Conservation (phyloP, 2,329 filamentous ascomycete species). For the Pseudocercospora eumusae region DNA sequence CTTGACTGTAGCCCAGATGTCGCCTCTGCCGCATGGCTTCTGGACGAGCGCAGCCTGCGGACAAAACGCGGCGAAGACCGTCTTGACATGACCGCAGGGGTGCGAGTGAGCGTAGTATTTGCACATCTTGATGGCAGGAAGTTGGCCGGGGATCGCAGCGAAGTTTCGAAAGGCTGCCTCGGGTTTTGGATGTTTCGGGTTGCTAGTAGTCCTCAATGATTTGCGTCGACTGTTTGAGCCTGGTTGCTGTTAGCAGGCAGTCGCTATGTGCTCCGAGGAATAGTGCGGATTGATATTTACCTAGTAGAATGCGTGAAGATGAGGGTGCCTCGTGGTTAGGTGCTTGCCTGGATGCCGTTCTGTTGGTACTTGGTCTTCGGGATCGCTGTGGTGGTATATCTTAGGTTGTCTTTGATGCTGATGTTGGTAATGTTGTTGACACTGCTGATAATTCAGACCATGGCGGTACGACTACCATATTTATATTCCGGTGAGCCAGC, state of each 20-base stretch:
- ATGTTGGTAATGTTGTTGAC: constrained; percentile 1
- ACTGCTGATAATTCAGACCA: constrained; percentile 2
- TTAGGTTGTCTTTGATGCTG: not conserved
- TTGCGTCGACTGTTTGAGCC: not conserved
- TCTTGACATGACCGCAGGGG: constrained; percentile 49
- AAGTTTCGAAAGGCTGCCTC: not conserved
- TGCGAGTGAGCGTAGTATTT: constrained; percentile 52
- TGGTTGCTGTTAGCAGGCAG: not conserved
- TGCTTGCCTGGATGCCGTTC: not conserved
- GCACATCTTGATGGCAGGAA: constrained; percentile 43
- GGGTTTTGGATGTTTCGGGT: not conserved
- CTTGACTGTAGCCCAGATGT: constrained; percentile 43
- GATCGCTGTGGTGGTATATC: not conserved
- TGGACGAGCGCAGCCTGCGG: constrained; percentile 38
- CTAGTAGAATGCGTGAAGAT: not conserved
- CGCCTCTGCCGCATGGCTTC: constrained; percentile 36
- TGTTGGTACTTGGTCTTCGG: not conserved
- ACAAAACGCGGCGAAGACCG: constrained; percentile 42
- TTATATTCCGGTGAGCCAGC: constrained; percentile 13
- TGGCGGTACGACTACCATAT: constrained; percentile 9
- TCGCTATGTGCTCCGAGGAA: not conserved
- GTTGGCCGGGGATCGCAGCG: not conserved
- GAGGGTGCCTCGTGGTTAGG: not conserved
- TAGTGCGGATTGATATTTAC: not conserved
- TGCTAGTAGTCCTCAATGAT: not conserved